These are phyloP conservation scores for Pochonia chlamydosporia DNA, from an alignment of 2,329 filamentous ascomycete genomes.

Conservation along the genomic window DNA sequence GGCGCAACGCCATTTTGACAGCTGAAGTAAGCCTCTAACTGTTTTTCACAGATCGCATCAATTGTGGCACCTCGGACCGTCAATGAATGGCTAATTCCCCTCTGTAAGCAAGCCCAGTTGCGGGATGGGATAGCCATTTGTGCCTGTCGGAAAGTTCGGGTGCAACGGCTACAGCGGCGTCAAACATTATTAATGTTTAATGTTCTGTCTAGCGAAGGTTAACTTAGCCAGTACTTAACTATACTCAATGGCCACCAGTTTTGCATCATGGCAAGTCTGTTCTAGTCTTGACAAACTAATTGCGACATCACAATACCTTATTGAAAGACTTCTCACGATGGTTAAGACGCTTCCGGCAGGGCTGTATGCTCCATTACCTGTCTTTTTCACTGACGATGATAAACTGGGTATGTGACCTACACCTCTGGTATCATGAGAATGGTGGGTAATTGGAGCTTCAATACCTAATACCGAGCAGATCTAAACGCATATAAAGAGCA, in stretches of 20 bases:
- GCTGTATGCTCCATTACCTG: background rate
- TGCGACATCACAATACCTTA: background rate
- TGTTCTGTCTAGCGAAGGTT: too few relatives aligned
- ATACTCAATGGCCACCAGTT: too few relatives aligned
- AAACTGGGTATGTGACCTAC: background rate
- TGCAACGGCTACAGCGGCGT: background rate
- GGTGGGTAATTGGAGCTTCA: too few relatives aligned
- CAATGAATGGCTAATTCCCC: too few relatives aligned
- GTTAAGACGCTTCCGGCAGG: background rate
- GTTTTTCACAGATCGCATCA: too few relatives aligned
- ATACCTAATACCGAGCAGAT: background rate
- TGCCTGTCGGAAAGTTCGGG: background rate
- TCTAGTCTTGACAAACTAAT: too few relatives aligned
- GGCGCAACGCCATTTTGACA: too few relatives aligned
- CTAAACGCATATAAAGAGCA: background rate
- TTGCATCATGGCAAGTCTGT: background rate
- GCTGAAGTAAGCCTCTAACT: too few relatives aligned
- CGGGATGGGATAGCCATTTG: too few relatives aligned
- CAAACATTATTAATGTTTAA: background rate
- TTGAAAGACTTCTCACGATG: background rate
- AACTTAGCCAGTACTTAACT: too few relatives aligned
- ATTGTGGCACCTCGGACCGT: too few relatives aligned
- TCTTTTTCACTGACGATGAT: background rate
- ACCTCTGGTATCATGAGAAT: background rate
- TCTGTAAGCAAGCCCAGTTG: too few relatives aligned